Base-by-base conservation (phyloP, 202 grass and related monocot species). In the Saccharum hybrid region DNA sequence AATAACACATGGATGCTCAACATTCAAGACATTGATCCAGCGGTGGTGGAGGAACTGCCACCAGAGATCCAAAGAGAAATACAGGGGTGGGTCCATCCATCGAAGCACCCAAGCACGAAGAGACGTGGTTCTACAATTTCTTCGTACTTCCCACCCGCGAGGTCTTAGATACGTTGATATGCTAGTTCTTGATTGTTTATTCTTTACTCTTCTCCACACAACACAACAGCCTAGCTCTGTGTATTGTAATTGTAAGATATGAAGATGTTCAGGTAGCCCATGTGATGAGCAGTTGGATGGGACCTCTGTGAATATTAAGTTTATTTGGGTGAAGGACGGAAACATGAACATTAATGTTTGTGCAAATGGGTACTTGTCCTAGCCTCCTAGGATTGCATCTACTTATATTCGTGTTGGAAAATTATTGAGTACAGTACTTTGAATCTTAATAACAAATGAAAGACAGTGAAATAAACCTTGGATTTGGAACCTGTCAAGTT, bases 1-100 rank as follows among this genome's bases (percentile, higher is more conserved):
- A 43, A 76, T 59, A 66, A 82, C 38, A 54, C 73, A 39, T 98
- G 96, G 92, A 82, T 74, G 81, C 52, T 92, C 57, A 92, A 90
- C 62, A 37, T 84, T 57, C 89, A 93, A 90, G 91, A 98, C 67
- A 95, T 98, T 0, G 96, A 98, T 83, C 96, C 85, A 38, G 88
- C 87, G 5, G 83, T 98, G 63, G 83, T 98, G 46, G 85, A 94
- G 43, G 92, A 98, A 68, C 81, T 95, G 63, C 96, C 96, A 21
- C 73, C 64, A 14, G 93, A 95, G 59, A 98, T 95, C 45, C 92
- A 90, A 62, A 88, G 85, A 86, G 96, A 98, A 75, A 89, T 95
- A 79, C 65, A 71, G 51, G 90, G 93, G 2, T 98, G 92, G 92
- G 56, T 95, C 78, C 89, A 68, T 19, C 88, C 85, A 38, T 63